phyloP scores from a whole-genome alignment of 208 protist species.

The Angomonas deanei region DNA sequence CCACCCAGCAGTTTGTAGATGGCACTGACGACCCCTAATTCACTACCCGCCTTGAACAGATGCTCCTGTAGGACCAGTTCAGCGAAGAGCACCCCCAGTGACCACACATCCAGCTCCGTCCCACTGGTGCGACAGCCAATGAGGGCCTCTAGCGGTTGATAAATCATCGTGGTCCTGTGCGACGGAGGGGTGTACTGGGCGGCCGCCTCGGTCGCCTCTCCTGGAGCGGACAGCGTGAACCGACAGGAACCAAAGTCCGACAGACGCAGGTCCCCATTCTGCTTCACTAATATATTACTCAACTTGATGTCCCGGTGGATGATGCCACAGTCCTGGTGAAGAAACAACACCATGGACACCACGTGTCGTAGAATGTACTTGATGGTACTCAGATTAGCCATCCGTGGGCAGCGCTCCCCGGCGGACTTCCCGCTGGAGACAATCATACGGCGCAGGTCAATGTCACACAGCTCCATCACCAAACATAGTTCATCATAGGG shows the following conservation, averaged over 20 bases:
- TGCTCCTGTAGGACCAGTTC: conserved; percentile 76
- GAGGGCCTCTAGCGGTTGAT: conserved; percentile 76
- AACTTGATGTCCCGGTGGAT: conserved; percentile 88
- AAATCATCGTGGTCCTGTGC: conserved; percentile 82
- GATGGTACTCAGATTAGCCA: conserved; percentile 37
- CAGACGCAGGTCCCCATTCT: conserved; percentile 62
- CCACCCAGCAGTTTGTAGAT: conserved; percentile 81
- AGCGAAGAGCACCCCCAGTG: conserved; percentile 78
- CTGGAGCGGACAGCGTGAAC: conserved; percentile 18
- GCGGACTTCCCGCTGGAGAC: conserved; percentile 5
- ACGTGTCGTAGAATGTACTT: conserved; percentile 73
- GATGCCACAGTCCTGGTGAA: conserved; percentile 70
- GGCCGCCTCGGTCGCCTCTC: not conserved
- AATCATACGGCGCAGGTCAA: conserved; percentile 55
- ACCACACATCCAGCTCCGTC: conserved; percentile 78
- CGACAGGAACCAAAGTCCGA: conserved; percentile 86
- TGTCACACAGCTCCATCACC: conserved; percentile 60
- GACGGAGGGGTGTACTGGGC: conserved; percentile 57
- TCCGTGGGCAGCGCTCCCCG: conserved; percentile 16
- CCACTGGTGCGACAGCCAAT: conserved; percentile 56
- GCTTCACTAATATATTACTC: conserved; percentile 77
- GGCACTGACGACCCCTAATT: conserved; percentile 69
- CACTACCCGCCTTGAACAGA: conserved; percentile 56
- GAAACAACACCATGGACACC: conserved; percentile 50
- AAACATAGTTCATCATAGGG: conserved; percentile 78